Evolutionary conservation across 805 yeast genomes (phyloP).

Genomic region (Wickerhamomyces ciferrii): DNA sequence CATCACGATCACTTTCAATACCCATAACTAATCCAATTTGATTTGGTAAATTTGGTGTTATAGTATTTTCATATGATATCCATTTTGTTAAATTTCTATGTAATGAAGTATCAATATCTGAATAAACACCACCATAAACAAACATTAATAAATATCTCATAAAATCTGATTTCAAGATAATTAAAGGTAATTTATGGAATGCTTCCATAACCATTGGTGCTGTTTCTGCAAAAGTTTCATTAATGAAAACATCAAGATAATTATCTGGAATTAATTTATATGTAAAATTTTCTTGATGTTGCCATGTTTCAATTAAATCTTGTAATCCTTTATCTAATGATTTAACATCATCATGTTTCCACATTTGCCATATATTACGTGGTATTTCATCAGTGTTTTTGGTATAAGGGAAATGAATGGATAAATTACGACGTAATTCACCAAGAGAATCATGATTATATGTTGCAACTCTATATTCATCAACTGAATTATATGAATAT

Average conservation of each 20-base stretch:
- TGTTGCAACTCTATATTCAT: no score
- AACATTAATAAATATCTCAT: constrained; percentile 68
- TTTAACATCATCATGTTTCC: background rate
- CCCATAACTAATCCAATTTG: constrained; percentile 48
- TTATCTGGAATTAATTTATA: background rate
- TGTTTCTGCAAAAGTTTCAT: background rate
- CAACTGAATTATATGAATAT: no score
- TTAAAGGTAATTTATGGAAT: constrained; percentile 5
- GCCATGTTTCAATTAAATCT: background rate
- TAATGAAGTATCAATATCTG: constrained; percentile 62
- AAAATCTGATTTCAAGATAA: constrained; percentile 72
- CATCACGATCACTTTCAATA: constrained; percentile 47
- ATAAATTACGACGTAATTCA: no score
- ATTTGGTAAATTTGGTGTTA: constrained; percentile 10
- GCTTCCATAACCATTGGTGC: background rate
- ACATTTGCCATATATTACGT: background rate
- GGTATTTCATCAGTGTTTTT: no score
- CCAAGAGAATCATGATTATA: no score
- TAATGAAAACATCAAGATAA: background rate
- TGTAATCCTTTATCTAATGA: background rate
- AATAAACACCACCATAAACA: constrained; percentile 75
- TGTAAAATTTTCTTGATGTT: background rate
- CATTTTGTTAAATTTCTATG: background rate
- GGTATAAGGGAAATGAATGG: no score
- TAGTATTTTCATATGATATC: background rate